Percentiles rank a stretch among this genome's conserved stretches.
Conservation (phyloP, 345 rosid genomes). For the Populus pruinosa region DNA sequence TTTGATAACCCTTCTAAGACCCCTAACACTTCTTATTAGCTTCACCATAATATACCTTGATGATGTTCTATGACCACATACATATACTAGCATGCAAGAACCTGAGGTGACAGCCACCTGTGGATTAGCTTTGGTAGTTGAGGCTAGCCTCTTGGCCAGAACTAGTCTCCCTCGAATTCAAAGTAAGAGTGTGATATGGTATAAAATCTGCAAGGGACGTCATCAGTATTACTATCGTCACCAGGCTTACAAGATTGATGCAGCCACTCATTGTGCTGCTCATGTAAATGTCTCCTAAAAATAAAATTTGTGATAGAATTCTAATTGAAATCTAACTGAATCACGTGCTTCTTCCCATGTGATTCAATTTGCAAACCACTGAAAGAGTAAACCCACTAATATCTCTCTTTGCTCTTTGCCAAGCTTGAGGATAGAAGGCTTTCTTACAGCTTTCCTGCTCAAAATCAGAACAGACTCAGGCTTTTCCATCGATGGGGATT, state of each 20-base stretch:
- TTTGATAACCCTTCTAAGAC: conserved; percentile 53
- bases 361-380: conserved; percentile 72
- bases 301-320: conserved; percentile 43
- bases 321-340: conserved; percentile 59
- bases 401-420: conserved; percentile 80
- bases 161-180: conserved; percentile 70
- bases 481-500: conserved; percentile 52
- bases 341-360: conserved; percentile 59
- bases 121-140: conserved; percentile 80
- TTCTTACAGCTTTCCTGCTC: conserved; percentile 52
- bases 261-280: conserved; percentile 69
- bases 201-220: conserved; percentile 43
- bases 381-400: conserved; percentile 71
- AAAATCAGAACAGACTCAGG: conserved; percentile 55
- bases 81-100: conserved; percentile 86
- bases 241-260: conserved; percentile 45
- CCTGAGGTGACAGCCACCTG: conserved; percentile 71
- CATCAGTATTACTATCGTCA: conserved; percentile 25
- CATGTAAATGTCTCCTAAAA: conserved; percentile 57
- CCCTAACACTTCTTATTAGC: conserved; percentile 61
- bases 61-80: conserved; percentile 54
- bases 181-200: conserved; percentile 58
- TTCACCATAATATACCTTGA: conserved; percentile 61
- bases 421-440: conserved; percentile 54
- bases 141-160: conserved; percentile 56